Percentiles rank a stretch among this genome's conserved stretches.
Evolutionary conservation across 805 yeast species (phyloP).

Genomic region (Saturnispora quitensis): DNA sequence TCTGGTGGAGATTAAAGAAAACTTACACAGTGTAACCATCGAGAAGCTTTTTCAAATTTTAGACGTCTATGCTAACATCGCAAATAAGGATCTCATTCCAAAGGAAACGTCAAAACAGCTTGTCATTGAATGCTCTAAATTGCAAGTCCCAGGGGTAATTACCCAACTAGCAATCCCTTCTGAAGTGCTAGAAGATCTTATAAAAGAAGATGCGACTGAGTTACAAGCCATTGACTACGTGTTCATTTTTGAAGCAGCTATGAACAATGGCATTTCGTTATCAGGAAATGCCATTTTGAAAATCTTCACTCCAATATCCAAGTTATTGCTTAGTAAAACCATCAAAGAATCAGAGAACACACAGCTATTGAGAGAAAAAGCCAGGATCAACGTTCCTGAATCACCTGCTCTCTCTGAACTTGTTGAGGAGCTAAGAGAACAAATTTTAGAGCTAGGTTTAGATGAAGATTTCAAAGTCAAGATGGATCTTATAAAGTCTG

Average conservation of each 20-base stretch:
- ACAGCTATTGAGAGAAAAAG: constrained; percentile 1
- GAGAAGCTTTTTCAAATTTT: constrained; percentile 12
- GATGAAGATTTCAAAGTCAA: constrained; percentile 13
- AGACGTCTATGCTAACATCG: constrained; percentile 11
- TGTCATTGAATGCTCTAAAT: constrained; percentile 13
- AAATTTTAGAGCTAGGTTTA: constrained; percentile 12
- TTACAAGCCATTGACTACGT: constrained; percentile 17
- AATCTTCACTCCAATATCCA: constrained; percentile 18
- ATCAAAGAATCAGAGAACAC: constrained; percentile 12
- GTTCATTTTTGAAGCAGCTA: constrained; percentile 15
- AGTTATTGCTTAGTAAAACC: constrained; percentile 7
- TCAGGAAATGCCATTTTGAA: constrained; percentile 12
- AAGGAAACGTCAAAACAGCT: constrained; percentile 8
- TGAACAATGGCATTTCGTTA: constrained; percentile 12
- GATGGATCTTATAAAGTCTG: constrained; percentile 14
- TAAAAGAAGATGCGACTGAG: not conserved
- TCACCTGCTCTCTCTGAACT: constrained; percentile 10
- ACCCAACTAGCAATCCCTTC: constrained; percentile 12
- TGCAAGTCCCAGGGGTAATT: constrained; percentile 15
- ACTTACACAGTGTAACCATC: constrained; percentile 11
- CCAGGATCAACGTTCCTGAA: not conserved
- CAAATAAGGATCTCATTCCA: constrained; percentile 12
- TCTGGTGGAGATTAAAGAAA: constrained; percentile 17
- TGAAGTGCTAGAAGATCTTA: constrained; percentile 9
- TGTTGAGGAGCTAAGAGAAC: constrained; percentile 12